Base-by-base conservation (phyloP, 169 alveolate genomes). In the Plasmodium gaboni region DNA sequence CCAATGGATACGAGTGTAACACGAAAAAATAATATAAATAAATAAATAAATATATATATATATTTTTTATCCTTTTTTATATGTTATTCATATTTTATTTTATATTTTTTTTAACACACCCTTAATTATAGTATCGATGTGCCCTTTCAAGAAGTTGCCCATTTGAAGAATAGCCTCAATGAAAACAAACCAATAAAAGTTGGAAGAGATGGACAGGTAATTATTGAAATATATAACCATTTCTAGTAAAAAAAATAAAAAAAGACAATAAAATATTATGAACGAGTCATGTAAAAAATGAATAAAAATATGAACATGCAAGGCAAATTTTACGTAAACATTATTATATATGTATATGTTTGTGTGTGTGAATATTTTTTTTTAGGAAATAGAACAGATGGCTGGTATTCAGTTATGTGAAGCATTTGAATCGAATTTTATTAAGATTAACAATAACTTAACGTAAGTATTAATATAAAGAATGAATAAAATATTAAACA, bases 131-230 rank as follows among this genome's bases (percentile, higher is more conserved):
- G 76, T n/a, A 91, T 92, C 2, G 94, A 94, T n/a, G 73, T 94
- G 38, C 87, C 72, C 12, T 90, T 91, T 55, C 76, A 88, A 7
- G 95, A 89, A 26, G 92, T 89, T n/a, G 42, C 88, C 4, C 88
- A 94, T 65, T 63, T 94, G 46, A 87, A 73, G 42, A 93, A 93
- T 74, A 71, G 92, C 57, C 74, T 63, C 22, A 88, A 92, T 74
- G 92, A 88, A 51, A 55, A 88, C 67, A 80, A 55, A 70, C 94
- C 94, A 22, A 76, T 94, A 38, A 88, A 86, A 74, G 91, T 87
- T 24, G 92, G 92, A 1, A 89, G 94, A 38, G 95, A 94, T 69
- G 95, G 95, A 5, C 95, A 92, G 73, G 92, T 91, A 87, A 85
- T 80, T 7, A 19, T 60, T 57, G 22, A 13, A 15, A 32, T 32